Conservation (phyloP, 2,329 filamentous ascomycete species). For the Hirsutella minnesotensis region DNA sequence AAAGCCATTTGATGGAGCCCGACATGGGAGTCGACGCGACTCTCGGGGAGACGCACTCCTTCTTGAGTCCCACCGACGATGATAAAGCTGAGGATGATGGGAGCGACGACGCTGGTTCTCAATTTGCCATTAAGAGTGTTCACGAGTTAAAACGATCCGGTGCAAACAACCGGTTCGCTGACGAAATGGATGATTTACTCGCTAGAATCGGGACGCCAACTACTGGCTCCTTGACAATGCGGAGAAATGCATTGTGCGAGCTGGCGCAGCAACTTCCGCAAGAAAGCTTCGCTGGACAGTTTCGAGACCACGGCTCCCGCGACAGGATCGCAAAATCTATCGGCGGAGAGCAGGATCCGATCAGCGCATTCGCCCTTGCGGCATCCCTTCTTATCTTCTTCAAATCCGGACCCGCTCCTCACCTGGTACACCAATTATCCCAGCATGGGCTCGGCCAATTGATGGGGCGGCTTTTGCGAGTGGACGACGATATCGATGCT, state of each 20-base stretch:
- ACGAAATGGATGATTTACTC: constrained; percentile 53
- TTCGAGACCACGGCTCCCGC: constrained; percentile 63
- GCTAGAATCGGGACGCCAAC: constrained; percentile 45
- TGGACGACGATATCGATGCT: constrained; percentile 41
- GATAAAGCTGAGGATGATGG: constrained; percentile 14
- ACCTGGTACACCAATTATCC: constrained; percentile 45
- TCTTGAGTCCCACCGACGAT: constrained; percentile 12
- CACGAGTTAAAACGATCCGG: constrained; percentile 56
- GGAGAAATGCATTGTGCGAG: constrained; percentile 48
- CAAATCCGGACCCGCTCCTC: constrained; percentile 44
- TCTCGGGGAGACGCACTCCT: constrained; percentile 9
- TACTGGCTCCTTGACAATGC: constrained; percentile 33
- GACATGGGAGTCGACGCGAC: constrained; percentile 9
- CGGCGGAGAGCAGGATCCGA: constrained; percentile 44
- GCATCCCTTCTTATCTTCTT: constrained; percentile 53
- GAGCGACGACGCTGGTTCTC: constrained; percentile 29
- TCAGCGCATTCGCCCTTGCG: constrained; percentile 52
- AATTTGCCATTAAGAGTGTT: constrained; percentile 46
- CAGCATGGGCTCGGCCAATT: constrained; percentile 41
- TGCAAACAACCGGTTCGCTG: constrained; percentile 52
- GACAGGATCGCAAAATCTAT: constrained; percentile 54
- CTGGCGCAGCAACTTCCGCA: constrained; percentile 47
- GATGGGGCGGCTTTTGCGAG: constrained; percentile 41
- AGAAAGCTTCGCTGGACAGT: constrained; percentile 54
- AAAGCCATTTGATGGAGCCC: constrained; percentile 7